These are phyloP conservation scores for Diophrys appendiculata DNA, from an alignment of 73 alveolate species.

Conservation along the genomic window DNA sequence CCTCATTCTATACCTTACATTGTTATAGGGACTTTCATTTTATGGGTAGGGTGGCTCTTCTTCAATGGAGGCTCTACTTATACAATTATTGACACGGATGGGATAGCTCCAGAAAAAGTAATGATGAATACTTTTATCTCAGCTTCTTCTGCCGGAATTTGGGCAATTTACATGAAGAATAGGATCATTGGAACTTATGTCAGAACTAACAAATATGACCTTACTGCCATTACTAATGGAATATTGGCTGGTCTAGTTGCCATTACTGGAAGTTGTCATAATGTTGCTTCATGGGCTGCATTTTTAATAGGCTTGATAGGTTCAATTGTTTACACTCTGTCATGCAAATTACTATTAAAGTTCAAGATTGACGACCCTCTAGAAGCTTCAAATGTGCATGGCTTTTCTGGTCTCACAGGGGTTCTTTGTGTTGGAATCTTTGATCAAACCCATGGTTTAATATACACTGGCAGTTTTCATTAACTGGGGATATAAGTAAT, in stretches of 20 bases:
- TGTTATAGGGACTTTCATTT: conserved; percentile 62
- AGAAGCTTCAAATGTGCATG: conserved; percentile 61
- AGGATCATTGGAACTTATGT: not conserved
- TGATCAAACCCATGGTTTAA: conserved; percentile 38
- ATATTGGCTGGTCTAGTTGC: conserved; percentile 59
- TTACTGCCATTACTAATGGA: conserved; percentile 37
- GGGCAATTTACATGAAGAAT: conserved; percentile 17
- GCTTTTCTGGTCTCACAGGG: conserved; percentile 57
- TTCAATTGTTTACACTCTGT: conserved; percentile 24
- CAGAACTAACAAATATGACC: conserved; percentile 23
- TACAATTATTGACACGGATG: not conserved
- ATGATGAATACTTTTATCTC: conserved; percentile 61
- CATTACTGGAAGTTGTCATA: conserved; percentile 49
- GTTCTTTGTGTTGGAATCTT: conserved; percentile 48
- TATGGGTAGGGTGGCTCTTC: conserved; percentile 76
- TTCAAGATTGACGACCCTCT: conserved; percentile 67
- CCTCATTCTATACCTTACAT: conserved; percentile 36
- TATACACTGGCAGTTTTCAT: not conserved
- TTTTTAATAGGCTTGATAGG: conserved; percentile 56
- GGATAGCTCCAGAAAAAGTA: conserved; percentile 19
- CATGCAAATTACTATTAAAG: conserved; percentile 18
- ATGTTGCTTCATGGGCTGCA: conserved; percentile 53
- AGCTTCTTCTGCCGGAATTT: conserved; percentile 27
- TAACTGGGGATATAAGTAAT: conserved; percentile 25
- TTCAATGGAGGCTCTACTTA: conserved; percentile 63